A percentile compares a stretch with the other conserved stretches of the same genome.
Conservation (phyloP, 1,284 basidiomycete species). For the Schizopora paradoxa region DNA sequence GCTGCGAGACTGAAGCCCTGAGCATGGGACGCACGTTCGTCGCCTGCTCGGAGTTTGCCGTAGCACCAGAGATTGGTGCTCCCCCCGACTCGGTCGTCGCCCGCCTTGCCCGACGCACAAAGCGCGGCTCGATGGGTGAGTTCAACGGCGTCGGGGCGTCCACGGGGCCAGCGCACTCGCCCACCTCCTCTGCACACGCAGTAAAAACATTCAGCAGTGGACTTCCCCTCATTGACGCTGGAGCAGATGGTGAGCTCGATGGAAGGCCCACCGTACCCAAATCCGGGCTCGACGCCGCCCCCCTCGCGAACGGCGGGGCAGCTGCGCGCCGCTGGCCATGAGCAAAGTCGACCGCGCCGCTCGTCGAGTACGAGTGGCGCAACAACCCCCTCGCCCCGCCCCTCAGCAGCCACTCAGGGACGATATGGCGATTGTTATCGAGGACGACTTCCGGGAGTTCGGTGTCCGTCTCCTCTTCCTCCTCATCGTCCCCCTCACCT, state of each 20-base stretch:
- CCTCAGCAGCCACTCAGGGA: constrained; percentile 87
- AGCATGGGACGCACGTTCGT: constrained; percentile 8
- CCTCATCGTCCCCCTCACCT: constrained; percentile 20
- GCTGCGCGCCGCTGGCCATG: constrained; percentile 24
- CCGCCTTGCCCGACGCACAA: no score
- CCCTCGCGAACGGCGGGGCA: constrained; percentile 18
- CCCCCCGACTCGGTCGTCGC: background rate
- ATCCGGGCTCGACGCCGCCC: constrained; percentile 63
- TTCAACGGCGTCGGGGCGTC: constrained; percentile 52
- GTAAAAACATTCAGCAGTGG: constrained; percentile 37
- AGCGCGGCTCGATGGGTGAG: no score
- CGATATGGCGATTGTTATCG: constrained; percentile 91
- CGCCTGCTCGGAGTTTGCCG: constrained; percentile 43
- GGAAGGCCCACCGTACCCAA: constrained; percentile 35
- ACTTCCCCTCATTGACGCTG: constrained; percentile 22
- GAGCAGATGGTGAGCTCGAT: constrained; percentile 1
- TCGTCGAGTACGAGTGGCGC: constrained; percentile 40
- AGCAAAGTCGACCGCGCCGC: constrained; percentile 19
- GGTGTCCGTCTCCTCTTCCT: constrained; percentile 40
- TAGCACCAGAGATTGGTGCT: constrained; percentile 13
- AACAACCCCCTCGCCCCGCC: constrained; percentile 41
- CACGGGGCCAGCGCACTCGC: constrained; percentile 25
- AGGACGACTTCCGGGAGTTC: constrained; percentile 89
- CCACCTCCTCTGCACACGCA: constrained; percentile 23
- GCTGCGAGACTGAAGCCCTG: constrained; percentile 5